These are phyloP conservation scores for Colletotrichum navitas DNA, from an alignment of 2,329 filamentous ascomycete genomes.

Conservation along the genomic window DNA sequence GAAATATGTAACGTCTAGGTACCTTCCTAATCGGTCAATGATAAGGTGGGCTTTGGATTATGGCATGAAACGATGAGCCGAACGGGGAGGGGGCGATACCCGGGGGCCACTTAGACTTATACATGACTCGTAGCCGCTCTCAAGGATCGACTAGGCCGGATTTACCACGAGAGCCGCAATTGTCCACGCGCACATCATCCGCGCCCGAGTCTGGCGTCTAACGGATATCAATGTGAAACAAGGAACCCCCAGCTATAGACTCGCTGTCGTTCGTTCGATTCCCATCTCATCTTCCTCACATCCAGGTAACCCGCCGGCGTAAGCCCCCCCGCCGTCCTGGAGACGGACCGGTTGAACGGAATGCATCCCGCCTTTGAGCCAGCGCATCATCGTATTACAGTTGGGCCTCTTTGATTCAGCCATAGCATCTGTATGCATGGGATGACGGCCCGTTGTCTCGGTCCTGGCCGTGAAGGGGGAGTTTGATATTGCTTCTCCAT, in stretches of 20 bases:
- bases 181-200: conserved; percentile 19
- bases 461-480: not conserved
- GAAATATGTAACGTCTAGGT: conserved; percentile 1
- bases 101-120: conserved; percentile 16
- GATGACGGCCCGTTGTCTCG: not conserved
- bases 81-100: not conserved
- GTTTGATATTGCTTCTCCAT: conserved; percentile 6
- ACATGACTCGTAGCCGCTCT: conserved; percentile 36
- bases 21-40: conserved; percentile 16
- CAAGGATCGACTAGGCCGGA: conserved; percentile 1
- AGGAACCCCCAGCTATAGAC: conserved; percentile 10
- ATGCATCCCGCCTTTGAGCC: conserved; percentile 21
- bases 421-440: conserved; percentile 2
- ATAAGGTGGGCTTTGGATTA: not conserved
- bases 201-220: conserved; percentile 23
- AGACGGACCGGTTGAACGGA: conserved; percentile 4
- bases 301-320: conserved; percentile 3
- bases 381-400: conserved; percentile 14
- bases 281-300: conserved; percentile 20
- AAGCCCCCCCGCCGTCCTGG: conserved; percentile 17
- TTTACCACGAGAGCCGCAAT: conserved; percentile 20
- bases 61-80: conserved; percentile 36
- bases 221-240: conserved; percentile 36
- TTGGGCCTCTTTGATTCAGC: conserved; percentile 15
- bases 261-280: conserved; percentile 27